Base-by-base conservation (phyloP, 192 early-diverging fungal genomes). In the Backusella liffmaniae region DNA sequence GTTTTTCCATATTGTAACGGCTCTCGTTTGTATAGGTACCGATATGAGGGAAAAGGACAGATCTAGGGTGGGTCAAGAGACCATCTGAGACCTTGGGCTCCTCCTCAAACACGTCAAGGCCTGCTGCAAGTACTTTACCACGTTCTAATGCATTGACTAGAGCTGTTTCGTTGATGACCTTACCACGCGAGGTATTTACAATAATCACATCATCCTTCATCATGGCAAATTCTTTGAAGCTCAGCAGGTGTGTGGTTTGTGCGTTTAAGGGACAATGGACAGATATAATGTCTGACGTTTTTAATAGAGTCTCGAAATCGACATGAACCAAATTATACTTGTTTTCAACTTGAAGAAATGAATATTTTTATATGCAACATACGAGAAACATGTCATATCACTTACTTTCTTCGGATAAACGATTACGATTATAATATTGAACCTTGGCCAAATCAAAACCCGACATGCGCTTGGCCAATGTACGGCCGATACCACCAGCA, bases 401-500 rank as follows among this genome's bases (percentile, higher is more conserved):
- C 72, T 34, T 82, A 87, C 86, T 75, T 66, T 84, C 78, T 51
- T 76, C 67, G 62, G 80, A 66, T 7, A 87, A 65, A 30, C 82
- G 82, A 30, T 62, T 82, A 49, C 84, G 80, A 74, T 87, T 87
- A 77, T 87, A 78, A 56, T 87, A 87, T 53, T 76, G 81, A 18
- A 73, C 70, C 49, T 83, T 70, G 21, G 10, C 56, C 86, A 87
- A 85, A 41, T 83, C 86, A 39, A 82, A 87, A 1, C 78, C 86
- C 70, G 66, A 74, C n/a, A 82, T 82, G 18, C 86, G 77, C 67
- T 87, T 82, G 10, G 86, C 86, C 26, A 85, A 83, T 5, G 86
- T 84, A 80, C 85, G 83, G 23, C 86, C 86, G 67, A 87, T 79
- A 6, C 86, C 84, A 16, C 86, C 86, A 77, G 85, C 76, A n/a